These are phyloP conservation scores for Globisporangium recalcitrans DNA, from an alignment of 352 stramenopile species.

Conservation along the genomic window DNA sequence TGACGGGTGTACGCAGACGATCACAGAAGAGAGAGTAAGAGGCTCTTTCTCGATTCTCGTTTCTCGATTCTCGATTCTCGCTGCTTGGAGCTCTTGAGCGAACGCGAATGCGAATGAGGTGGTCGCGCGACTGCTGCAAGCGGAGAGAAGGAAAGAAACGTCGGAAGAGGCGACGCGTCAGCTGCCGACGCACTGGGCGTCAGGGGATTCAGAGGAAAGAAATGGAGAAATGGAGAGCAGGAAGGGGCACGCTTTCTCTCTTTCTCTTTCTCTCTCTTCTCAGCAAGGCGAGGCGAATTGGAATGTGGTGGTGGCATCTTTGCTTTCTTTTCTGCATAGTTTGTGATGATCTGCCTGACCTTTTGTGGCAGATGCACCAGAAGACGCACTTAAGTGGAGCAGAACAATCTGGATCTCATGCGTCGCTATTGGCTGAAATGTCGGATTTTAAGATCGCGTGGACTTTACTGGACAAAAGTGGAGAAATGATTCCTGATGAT, in stretches of 20 bases:
- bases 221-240: neutral
- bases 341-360: neutral
- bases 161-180: conserved; percentile 3
- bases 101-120: too few species aligned
- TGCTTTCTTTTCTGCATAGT: neutral
- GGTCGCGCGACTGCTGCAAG: neutral
- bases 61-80: too few species aligned
- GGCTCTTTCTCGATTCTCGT: too few species aligned
- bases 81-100: conserved; percentile 6
- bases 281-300: neutral
- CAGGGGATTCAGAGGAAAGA: conserved; percentile 8
- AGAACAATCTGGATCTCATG: neutral
- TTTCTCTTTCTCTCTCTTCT: neutral
- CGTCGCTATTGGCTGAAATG: neutral
- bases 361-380: neutral
- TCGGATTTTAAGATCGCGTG: neutral
- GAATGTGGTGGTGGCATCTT: conserved; percentile 2
- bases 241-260: too few species aligned
- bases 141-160: neutral
- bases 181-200: conserved; percentile 12
- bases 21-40: neutral
- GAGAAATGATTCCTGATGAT: conserved; percentile 8
- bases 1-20: neutral
- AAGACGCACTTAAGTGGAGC: neutral
- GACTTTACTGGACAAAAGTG: neutral